Percentiles rank a stretch among this genome's conserved stretches.
These are phyloP conservation scores for Flaveria brownii DNA, from an alignment of 129 eudicot species.

Conservation along the genomic window DNA sequence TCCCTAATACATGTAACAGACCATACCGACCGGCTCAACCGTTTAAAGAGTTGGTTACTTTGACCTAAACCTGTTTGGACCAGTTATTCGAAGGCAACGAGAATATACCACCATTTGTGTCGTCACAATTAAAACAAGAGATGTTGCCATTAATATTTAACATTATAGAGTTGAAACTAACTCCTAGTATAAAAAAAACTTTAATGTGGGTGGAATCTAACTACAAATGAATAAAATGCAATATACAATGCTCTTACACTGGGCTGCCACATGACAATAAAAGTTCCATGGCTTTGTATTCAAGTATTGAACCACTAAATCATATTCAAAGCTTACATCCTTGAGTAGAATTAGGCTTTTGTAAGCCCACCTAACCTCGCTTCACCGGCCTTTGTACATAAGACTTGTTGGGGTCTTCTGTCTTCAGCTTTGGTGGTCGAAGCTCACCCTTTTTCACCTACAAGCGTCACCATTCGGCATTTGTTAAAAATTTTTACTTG, in stretches of 20 bases:
- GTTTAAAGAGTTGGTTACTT: too few species aligned
- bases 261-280: conserved; percentile 14
- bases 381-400: conserved; percentile 98
- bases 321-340: conserved; percentile 26
- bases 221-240: conserved; percentile 23
- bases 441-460: conserved; percentile 94
- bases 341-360: neutral
- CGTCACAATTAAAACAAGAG: neutral
- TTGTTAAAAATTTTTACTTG: neutral
- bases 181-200: neutral
- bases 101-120: neutral
- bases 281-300: conserved; percentile 28
- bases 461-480: conserved; percentile 8
- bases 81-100: neutral
- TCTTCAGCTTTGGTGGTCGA: conserved; percentile 98
- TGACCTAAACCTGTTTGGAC: too few species aligned
- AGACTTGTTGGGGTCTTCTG: conserved; percentile 97
- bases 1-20: too few species aligned
- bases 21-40: too few species aligned
- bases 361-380: conserved; percentile 48
- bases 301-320: conserved; percentile 22
- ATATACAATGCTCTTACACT: conserved; percentile 34
- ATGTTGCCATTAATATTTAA: neutral
- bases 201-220: conserved; percentile 9
- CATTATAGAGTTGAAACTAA: conserved; percentile 6